Conservation (phyloP, 1,284 basidiomycete species). For the Malassezia obtusa region DNA sequence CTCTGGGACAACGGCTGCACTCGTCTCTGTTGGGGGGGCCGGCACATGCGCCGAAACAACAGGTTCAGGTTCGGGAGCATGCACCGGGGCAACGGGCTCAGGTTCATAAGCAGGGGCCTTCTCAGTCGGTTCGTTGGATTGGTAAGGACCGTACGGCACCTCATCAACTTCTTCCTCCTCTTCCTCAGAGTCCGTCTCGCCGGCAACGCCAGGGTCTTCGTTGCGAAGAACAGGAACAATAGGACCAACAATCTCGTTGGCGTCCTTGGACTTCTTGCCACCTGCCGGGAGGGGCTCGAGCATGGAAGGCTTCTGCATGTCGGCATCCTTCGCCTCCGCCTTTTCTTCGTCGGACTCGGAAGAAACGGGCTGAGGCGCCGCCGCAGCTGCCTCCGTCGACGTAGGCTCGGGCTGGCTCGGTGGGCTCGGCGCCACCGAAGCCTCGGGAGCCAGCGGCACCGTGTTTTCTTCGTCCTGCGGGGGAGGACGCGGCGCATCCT, state of each 20-base stretch:
- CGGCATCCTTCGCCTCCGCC: background rate
- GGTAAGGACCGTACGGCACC: background rate
- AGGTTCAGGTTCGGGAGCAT: no score
- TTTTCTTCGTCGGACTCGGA: background rate
- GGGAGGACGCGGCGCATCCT: background rate
- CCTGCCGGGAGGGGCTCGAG: background rate
- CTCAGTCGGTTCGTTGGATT: background rate
- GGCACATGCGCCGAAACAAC: no score
- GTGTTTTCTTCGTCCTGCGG: background rate
- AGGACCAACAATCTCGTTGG: slow-evolving; percentile 9
- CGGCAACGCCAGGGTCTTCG: background rate
- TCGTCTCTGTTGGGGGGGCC: no score
- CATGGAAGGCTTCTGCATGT: background rate
- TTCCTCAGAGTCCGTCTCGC: background rate
- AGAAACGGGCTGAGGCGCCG: no score
- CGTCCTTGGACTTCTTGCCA: slow-evolving; percentile 11
- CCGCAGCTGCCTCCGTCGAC: no score
- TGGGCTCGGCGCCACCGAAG: no score
- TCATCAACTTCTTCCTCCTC: background rate
- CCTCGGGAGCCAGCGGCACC: background rate
- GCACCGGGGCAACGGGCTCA: background rate
- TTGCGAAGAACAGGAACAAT: slow-evolving; percentile 17
- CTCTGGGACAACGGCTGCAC: no score
- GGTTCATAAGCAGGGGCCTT: background rate
- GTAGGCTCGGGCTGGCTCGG: no score